Evolutionary conservation across 2,329 filamentous ascomycete species (phyloP), one percentile per base, ranked within the genome.

Genomic region (Tetracladium maxilliforme): DNA sequence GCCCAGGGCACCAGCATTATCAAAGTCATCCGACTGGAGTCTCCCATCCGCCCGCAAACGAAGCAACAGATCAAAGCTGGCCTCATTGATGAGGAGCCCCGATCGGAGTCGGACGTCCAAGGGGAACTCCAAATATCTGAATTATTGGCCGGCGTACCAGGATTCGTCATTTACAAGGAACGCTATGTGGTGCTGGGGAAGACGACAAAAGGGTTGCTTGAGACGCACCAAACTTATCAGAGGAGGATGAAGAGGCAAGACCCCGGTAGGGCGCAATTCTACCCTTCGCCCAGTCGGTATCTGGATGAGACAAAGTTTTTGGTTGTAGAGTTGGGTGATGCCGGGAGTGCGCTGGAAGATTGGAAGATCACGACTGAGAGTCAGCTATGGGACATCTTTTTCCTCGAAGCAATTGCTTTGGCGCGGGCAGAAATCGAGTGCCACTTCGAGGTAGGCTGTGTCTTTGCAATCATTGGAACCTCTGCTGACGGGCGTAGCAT

Each of bases 131-230:
- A 58, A 24, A 73, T 76, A 22, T 74, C 70, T 3, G 69, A 76
- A 40, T 65, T 62, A 51, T 49, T 76, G 11, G 66, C 70, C 11
- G 68, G 70, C 31, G 63, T 75, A 9, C 69, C 70, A 0, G 70
- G 70, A 1, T 76, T 74, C 31, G 68, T 74, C 16, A 56, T 70
- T 11, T 75, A 74, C 50, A 76, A 75, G 43, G 68, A 72, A 40
- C 55, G 64, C 6, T 71, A 73, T 29, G 47, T 74, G 16, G 63
- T 74, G 2, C 50, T 58, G 35, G 70, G 70, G 0, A 63, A 60
- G 31, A 55, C 65, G 1, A 58, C 66, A 4, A 54, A 51, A 24
- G 52, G 54, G 10, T 45, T 75, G 15, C 49, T 70, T 3, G 59
- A 69, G 33, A 72, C 70, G n/a, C 69, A 71, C 32, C 65, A 70